Evolutionary conservation across 768 basidiomycete species (phyloP), one percentile per base, ranked within the genome.

Genomic region (Ephemerocybe angulata): DNA sequence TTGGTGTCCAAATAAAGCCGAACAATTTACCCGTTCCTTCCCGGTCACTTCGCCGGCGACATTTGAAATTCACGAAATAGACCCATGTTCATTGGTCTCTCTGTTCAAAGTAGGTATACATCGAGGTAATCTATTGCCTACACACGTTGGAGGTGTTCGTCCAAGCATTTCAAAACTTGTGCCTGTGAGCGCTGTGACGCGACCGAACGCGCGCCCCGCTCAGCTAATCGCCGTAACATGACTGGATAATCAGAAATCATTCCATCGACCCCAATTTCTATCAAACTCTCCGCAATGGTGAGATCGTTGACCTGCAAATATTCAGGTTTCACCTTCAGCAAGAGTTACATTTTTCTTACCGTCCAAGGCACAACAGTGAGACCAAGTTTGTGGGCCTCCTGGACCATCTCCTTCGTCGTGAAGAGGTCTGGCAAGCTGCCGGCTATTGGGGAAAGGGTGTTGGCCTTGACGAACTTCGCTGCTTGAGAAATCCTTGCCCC

Each of bases 181-280:
- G 77, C 72, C 61, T 82, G 76, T n/a, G 85, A 76, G 60, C 79
- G 85, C 46, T 74, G 75, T 1, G 86, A 81, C 2, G 84, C 78
- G 30, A 86, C 77, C 0, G 68, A 62, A 7, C 78, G 64, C 5
- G 82, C 81, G 35, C 74, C 74, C 57, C 84, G 79, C 57, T 82
- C 73, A 7, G 80, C 75, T 65, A 81, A 76, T 48, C 83, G 71
- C 35, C 86, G 80, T 44, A 90, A 69, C 22, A 78, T 69, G 41
- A 73, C 68, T 3, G 90, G 87, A 65, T 84, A 88, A 64, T 92
- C 89, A 4, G 88, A 83, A 61, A 92, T 91, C 53, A 92, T 80
- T 0, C 88, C 90, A 65, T 91, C 89, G 0, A 83, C 84, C 3
- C 81, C 81, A 72, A 77, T 79, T 15, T 75, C 74, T 30, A 85